Evolutionary conservation across 2,329 filamentous ascomycete genomes (phyloP), one percentile per base, ranked within the genome.

Genomic region (Bipolaris gigantea): DNA sequence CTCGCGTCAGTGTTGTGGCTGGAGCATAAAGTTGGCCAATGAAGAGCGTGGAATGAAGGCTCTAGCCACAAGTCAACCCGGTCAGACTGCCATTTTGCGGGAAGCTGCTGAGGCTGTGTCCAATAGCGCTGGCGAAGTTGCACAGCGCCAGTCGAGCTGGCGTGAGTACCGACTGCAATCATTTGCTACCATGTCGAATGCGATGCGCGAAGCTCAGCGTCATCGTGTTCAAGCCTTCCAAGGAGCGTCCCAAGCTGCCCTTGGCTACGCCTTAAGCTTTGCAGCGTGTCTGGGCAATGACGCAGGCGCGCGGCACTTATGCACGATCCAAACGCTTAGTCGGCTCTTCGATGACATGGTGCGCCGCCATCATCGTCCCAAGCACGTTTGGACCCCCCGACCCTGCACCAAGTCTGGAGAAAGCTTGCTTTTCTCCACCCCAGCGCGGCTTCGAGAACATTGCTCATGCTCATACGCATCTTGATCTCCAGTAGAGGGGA

Each of bases 191-290:
- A 19, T 16, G n/a, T 36, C 27, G 43, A 42, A 44, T 32, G 11
- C 21, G 38, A 50, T 52, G 52, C 30, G 50, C 59, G 42, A 55
- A 61, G 52, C 55, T 56, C 51, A 43, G 32, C 61, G 64, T 67
- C 64, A 67, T 56, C 19, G 56, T 21, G 21, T 43, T 55, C 44
- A 67, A 67, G 64, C 60, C 58, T 62, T 53, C 55, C 53, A 53
- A 57, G 55, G 35, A 30, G 23, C 2, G 10, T 35, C 38, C 40
- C 46, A 54, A 54, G 47, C 48, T 34, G 16, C 27, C 40, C 58
- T 59, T 64, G 48, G 54, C 50, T 40, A 36, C 36, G 49, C 57
- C 61, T 64, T 63, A 57, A 60, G 54, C 43, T 39, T 36, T 30
- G 25, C 30, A 27, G 32, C 42, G 51, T 48, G 34, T 33, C 54